Evolutionary conservation across 805 yeast genomes (phyloP), one percentile per base, ranked within the genome.

Genomic region (Wickerhamiella kazuoi): DNA sequence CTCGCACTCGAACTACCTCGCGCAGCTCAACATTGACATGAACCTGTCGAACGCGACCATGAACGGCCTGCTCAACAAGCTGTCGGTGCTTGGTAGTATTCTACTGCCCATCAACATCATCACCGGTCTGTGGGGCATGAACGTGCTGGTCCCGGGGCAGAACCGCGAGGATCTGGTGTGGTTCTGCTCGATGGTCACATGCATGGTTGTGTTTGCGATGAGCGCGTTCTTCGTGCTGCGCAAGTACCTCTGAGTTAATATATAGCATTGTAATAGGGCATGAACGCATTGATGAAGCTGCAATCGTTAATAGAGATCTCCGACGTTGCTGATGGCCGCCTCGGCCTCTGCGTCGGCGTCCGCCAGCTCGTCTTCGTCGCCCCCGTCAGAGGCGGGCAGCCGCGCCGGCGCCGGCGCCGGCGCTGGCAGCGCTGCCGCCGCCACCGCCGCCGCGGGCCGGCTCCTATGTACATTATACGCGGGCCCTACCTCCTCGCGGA

Each of bases 111-210:
- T 90, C 71, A 90, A 90, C 54, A 82, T 90, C 40, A 78, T 90
- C 18, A 90, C 98, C 0, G 98, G 98, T 17, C 62, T 90, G 35
- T 90, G 97, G 97, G 98, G 98, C 41, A 90, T 90, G 98, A 90
- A 90, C 61, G 93, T 90, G 47, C 51, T 82, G 9, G 98, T 90
- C 28, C 98, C 98, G 0, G 98, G 98, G 0, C 97, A 87, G 55
- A 37, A 36, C 28, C 70, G 66, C 21, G 59, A 61, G 6, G 70
- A 67, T n/a, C 56, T 79, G 45, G 49, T 55, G 2, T 79, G 90
- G 90, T 79, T 80, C 53, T 72, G 69, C 48, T 47, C 58, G 8
- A 60, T 61, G 35, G 40, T 49, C 8, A 39, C 41, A 7, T 37
- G 46, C 35, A 48, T 61, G 47, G 23, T 48, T 11, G 32, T 54